These are phyloP conservation scores for Rosa persica DNA, from an alignment of 306 rosid species.

Conservation along the genomic window DNA sequence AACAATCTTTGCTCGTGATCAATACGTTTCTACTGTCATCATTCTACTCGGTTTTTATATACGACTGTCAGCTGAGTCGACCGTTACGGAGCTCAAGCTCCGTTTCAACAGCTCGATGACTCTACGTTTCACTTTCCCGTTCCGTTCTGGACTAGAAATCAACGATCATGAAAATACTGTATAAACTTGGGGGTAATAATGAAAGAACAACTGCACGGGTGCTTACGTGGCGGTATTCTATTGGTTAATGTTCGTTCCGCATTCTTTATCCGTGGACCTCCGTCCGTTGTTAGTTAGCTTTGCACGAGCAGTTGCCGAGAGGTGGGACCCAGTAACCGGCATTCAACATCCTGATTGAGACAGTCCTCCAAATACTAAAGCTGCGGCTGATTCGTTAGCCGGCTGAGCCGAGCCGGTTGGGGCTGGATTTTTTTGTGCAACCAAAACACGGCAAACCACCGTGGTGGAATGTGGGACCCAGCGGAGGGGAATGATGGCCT, in stretches of 20 bases:
- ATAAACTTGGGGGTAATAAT: background rate
- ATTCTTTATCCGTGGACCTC: background rate
- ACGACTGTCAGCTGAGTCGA: conserved; percentile 21
- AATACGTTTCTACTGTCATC: conserved; percentile 46
- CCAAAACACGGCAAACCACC: background rate
- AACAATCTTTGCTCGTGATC: conserved; percentile 19
- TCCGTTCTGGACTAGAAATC: conserved; percentile 28
- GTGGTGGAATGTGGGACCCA: conserved; percentile 55
- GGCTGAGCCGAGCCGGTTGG: conserved; percentile 19
- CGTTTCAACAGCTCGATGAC: conserved; percentile 32
- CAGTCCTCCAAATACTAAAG: conserved; percentile 16
- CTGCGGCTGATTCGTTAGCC: background rate
- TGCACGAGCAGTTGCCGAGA: conserved; percentile 5
- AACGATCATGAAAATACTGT: background rate
- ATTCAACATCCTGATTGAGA: conserved; percentile 14
- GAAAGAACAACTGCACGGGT: background rate
- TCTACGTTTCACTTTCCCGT: conserved; percentile 21
- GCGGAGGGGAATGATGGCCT: conserved; percentile 28
- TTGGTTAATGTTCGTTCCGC: background rate
- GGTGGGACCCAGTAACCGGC: conserved; percentile 16
- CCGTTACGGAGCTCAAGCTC: conserved; percentile 45
- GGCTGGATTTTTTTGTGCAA: background rate
- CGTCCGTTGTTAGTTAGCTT: conserved; percentile 5
- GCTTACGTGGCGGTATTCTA: background rate
- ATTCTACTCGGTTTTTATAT: conserved; percentile 26